Base-by-base conservation (phyloP, 257 asterid genomes). In the Lycium ferocissimum region DNA sequence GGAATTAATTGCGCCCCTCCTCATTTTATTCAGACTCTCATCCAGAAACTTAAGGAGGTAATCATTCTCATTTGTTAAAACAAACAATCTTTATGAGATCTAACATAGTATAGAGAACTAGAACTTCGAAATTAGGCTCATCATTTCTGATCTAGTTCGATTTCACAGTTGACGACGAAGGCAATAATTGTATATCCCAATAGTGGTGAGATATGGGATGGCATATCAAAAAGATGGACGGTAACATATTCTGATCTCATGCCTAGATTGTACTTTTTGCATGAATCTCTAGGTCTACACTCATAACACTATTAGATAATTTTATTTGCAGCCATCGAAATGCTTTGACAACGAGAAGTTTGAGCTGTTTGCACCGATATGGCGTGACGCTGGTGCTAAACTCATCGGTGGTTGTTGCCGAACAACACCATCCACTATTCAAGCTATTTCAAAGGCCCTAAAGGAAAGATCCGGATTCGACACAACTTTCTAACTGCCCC, bases 1-100 rank as follows among this genome's bases (percentile, higher is more conserved):
- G 99, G 99, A 35, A 91, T 95, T 70, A 95, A 95, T 63, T 95
- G 98, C 59, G 93, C 97, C 17, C 95, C 99, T 49, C 97, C 99
- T 35, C 99, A 95, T 26, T 94, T 93, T 86, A 88, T 95, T 82
- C 89, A 91, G 18, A 89, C 83, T 83, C 95, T 95, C 12, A 87
- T 94, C 54, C 92, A 91, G 87, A 91, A 85, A 84, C 92, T 95
- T 91, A 91, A 87, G 86, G 83, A 91, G 95, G 99, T 94, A 89
- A 61, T 59, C 66, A 61, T 61, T 61, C 67, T 61, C 67, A n/a
- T 61, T 61, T 6, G 63, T 17, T 15, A 14, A 2, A 58, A 58
- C 15, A 40, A 4, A 58, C 1, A 14, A 58, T 15, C 6, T 17
- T 58, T 58, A 58, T 58, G 1, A 54, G 59, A 54, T 54, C n/a